Evolutionary conservation across 257 asterid genomes (phyloP).

Genomic region (Buddleja alternifolia): DNA sequence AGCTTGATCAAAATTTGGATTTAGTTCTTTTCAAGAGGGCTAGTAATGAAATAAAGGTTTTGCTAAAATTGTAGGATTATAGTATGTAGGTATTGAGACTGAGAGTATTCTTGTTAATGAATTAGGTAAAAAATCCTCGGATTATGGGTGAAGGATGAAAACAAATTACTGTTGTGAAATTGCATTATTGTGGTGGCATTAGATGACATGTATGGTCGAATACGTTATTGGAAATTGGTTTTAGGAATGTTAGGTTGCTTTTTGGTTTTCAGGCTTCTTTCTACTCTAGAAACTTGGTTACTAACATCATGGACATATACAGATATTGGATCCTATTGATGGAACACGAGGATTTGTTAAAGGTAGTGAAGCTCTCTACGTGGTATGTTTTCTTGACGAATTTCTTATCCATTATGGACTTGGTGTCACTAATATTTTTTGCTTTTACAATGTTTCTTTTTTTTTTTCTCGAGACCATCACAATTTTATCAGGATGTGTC

Average conservation of each 20-base stretch:
- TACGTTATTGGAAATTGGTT: not conserved
- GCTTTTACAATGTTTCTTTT: slow-evolving; percentile 14
- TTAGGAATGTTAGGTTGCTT: not conserved
- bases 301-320: slow-evolving; percentile 33
- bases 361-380: slow-evolving; percentile 89
- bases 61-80: slow-evolving; percentile 13
- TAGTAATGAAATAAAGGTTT: not conserved
- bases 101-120: not conserved
- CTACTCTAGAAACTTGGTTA: slow-evolving; percentile 12
- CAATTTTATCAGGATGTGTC: not conserved
- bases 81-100: not conserved
- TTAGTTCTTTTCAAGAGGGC: not conserved
- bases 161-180: slow-evolving; percentile 14
- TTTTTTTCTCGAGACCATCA: slow-evolving; percentile 10
- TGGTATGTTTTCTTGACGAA: slow-evolving; percentile 61
- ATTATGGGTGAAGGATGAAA: slow-evolving; percentile 3
- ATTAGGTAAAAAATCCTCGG: not conserved
- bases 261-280: not conserved
- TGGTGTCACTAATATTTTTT: slow-evolving; percentile 21
- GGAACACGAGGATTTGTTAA: slow-evolving; percentile 95
- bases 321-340: slow-evolving; percentile 98
- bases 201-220: not conserved
- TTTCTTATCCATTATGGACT: slow-evolving; percentile 29
- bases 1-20: slow-evolving; percentile 32
- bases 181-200: not conserved